A percentile compares a stretch with the other conserved stretches of the same genome.
Evolutionary conservation across 164 flowering plant species (phyloP).

Genomic region (Vitis rotundifolia): DNA sequence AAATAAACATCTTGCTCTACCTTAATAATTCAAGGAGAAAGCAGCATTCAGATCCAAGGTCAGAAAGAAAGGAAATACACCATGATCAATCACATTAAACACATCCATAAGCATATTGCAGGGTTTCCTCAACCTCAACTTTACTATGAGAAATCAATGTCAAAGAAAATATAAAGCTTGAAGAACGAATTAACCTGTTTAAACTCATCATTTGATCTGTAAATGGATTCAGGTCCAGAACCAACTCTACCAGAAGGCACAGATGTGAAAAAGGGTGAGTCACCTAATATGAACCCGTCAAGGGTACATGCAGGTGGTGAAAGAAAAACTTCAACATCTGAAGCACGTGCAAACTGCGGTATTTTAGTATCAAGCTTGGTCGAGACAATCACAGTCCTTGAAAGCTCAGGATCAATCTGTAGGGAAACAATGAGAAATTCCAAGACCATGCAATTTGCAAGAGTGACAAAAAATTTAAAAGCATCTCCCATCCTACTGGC

Average conservation of each 20-base stretch:
- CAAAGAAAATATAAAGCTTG: neutral
- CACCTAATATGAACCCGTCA: slow-evolving; percentile 90
- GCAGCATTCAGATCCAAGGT: neutral
- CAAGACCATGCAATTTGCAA: no score
- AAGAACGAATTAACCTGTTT: slow-evolving; percentile 60
- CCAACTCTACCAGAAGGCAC: slow-evolving; percentile 99
- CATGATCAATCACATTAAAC: neutral
- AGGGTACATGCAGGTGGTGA: slow-evolving; percentile 83
- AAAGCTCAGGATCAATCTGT: slow-evolving; percentile 94
- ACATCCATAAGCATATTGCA: neutral
- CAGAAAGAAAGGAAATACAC: neutral
- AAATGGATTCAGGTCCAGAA: slow-evolving; percentile 75
- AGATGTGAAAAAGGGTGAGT: slow-evolving; percentile 94
- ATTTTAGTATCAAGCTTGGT: slow-evolving; percentile 97
- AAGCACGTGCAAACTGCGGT: slow-evolving; percentile 90
- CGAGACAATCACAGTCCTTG: slow-evolving; percentile 91
- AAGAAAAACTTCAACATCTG: slow-evolving; percentile 98
- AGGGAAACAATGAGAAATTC: neutral
- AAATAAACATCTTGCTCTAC: neutral
- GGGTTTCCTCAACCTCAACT: neutral
- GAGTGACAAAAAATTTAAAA: no score
- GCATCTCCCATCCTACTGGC: no score
- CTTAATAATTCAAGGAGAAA: neutral
- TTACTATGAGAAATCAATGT: neutral
- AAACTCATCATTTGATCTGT: slow-evolving; percentile 83